Evolutionary conservation across 345 rosid species (phyloP).

Genomic region (Zanthoxylum bungeanum): DNA sequence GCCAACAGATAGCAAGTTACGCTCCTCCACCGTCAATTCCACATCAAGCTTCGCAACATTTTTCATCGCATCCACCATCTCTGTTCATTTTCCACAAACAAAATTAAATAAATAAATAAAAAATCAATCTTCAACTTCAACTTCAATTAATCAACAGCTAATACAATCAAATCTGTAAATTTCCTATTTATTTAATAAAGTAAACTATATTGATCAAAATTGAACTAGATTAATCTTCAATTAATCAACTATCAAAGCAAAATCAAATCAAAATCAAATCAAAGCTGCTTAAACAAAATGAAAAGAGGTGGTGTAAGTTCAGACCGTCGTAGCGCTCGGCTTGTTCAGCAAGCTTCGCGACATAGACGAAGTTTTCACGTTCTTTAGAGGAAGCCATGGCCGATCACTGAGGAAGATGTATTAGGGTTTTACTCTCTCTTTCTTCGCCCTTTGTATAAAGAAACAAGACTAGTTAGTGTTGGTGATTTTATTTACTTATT

Average conservation of each 20-base stretch:
- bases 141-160: neutral
- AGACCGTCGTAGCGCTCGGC: slow-evolving; percentile 54
- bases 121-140: too few species aligned
- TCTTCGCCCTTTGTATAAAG: too few species aligned
- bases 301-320: neutral
- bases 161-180: neutral
- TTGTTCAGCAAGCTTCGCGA: slow-evolving; percentile 49
- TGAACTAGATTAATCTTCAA: neutral
- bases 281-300: neutral
- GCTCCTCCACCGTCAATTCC: slow-evolving; percentile 36
- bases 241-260: neutral
- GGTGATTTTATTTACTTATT: too few species aligned
- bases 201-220: neutral
- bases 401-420: slow-evolving; percentile 10
- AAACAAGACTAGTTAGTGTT: too few species aligned
- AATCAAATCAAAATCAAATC: neutral
- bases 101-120: neutral
- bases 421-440: slow-evolving; percentile 13
- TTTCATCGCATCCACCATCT: slow-evolving; percentile 43
- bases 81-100: slow-evolving; percentile 8
- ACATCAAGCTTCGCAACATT: slow-evolving; percentile 35
- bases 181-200: neutral
- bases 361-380: slow-evolving; percentile 43
- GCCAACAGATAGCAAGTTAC: slow-evolving; percentile 37
- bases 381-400: slow-evolving; percentile 29